phyloP scores from a whole-genome alignment of 2,329 filamentous ascomycete species.

The Ascochyta fabae region DNA sequence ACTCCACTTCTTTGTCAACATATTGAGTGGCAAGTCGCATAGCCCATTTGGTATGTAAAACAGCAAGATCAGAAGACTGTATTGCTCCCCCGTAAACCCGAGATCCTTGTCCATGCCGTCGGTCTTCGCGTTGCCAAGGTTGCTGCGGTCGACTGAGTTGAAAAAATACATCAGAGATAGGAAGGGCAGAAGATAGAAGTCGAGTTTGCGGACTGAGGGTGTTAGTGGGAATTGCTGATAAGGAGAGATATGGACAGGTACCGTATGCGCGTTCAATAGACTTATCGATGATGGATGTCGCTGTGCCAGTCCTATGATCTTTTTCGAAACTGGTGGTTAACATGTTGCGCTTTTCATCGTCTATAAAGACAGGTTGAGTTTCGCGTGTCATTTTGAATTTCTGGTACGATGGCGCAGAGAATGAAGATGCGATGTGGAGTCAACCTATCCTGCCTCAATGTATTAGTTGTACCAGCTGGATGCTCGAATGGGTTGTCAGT shows the following conservation, averaged over 20 bases:
- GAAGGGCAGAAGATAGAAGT: conserved; percentile 53
- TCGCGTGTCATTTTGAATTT: neutral
- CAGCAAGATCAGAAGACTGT: conserved; percentile 55
- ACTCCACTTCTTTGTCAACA: conserved; percentile 57
- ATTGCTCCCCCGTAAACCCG: conserved; percentile 51
- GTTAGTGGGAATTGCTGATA: neutral
- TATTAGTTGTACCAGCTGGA: neutral
- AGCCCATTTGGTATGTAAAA: conserved; percentile 61
- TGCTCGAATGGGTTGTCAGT: neutral
- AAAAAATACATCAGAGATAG: conserved; percentile 54
- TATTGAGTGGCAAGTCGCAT: conserved; percentile 58
- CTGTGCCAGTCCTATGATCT: neutral
- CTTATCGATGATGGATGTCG: conserved; percentile 31
- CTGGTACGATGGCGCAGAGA: neutral
- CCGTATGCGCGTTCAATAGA: conserved; percentile 45
- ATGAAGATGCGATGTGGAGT: no score
- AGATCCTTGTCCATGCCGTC: conserved; percentile 56
- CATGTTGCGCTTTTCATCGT: conserved; percentile 8
- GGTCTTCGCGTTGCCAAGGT: conserved; percentile 60
- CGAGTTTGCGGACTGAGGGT: conserved; percentile 47
- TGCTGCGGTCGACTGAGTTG: conserved; percentile 48
- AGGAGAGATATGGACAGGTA: conserved; percentile 14
- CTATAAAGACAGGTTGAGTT: neutral
- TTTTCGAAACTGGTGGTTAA: conserved; percentile 12
- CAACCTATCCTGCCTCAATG: no score